phyloP scores from a whole-genome alignment of 768 basidiomycete species.

The Boletus rubroflammeus region DNA sequence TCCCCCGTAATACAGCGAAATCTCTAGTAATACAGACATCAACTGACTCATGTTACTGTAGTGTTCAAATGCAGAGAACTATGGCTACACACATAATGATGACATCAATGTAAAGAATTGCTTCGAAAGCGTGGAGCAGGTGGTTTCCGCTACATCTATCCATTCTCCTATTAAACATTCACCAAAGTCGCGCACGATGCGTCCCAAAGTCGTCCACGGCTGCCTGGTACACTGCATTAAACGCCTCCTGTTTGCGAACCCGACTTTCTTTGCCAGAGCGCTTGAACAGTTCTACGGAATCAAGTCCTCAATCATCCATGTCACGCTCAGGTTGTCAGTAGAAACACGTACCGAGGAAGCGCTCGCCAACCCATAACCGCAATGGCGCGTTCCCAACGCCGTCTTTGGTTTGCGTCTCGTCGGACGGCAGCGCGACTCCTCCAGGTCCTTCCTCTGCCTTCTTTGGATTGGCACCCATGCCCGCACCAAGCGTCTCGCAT shows the following conservation, averaged over 20 bases:
- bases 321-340: neutral
- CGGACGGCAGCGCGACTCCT: neutral
- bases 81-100: constrained; percentile 9
- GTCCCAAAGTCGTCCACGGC: constrained; percentile 22
- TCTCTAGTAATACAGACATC: neutral
- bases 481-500: constrained; percentile 67
- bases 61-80: neutral
- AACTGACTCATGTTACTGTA: neutral
- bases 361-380: constrained; percentile 70
- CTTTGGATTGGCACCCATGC: constrained; percentile 48
- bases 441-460: constrained; percentile 9
- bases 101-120: neutral
- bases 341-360: constrained; percentile 50
- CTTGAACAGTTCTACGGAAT: constrained; percentile 50
- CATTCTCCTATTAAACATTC: neutral
- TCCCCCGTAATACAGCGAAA: neutral
- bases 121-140: neutral
- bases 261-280: constrained; percentile 50
- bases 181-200: constrained; percentile 17
- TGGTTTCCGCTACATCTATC: neutral
- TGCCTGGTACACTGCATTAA: constrained; percentile 36
- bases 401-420: constrained; percentile 22
- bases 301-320: neutral
- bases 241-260: constrained; percentile 42
- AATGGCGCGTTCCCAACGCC: constrained; percentile 59